Conservation (phyloP, 768 basidiomycete genomes). For the Collybia sp. region DNA sequence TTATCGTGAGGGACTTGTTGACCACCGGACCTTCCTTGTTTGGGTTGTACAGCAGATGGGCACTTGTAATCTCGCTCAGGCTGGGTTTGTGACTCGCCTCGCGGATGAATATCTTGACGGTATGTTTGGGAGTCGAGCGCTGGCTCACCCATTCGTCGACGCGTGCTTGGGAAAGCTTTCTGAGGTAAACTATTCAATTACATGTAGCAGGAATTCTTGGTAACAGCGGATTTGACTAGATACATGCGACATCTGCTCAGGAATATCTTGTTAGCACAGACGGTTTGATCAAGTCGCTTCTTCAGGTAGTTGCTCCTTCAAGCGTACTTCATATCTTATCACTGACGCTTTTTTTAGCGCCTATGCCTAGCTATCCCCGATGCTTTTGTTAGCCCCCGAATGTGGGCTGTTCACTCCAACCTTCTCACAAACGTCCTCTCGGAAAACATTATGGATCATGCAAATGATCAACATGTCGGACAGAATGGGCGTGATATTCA, state of each 20-base stretch:
- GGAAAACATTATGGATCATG: conserved; percentile 27
- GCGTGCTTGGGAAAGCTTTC: conserved; percentile 60
- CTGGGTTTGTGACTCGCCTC: conserved; percentile 70
- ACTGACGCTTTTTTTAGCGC: conserved; percentile 37
- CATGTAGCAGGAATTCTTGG: neutral
- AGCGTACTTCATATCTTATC: neutral
- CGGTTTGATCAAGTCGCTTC: conserved; percentile 44
- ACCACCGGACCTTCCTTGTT: conserved; percentile 67
- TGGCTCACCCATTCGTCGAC: conserved; percentile 68
- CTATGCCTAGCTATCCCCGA: conserved; percentile 70
- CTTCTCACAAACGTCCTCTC: conserved; percentile 45
- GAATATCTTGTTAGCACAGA: conserved; percentile 53
- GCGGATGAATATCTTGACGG: conserved; percentile 77
- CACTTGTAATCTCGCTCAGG: conserved; percentile 79
- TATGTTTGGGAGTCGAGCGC: conserved; percentile 59
- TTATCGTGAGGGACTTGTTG: conserved; percentile 77
- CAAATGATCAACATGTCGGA: conserved; percentile 27
- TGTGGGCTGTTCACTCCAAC: conserved; percentile 53
- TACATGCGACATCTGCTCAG: conserved; percentile 46
- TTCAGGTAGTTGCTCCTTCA: conserved; percentile 47
- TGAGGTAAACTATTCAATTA: conserved; percentile 40
- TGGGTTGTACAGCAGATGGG: conserved; percentile 79
- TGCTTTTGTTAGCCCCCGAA: conserved; percentile 66
- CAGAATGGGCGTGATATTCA: conserved; percentile 39
- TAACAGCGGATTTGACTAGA: conserved; percentile 29